phyloP scores from a whole-genome alignment of 352 stramenopile genomes.

The Ophiocytium majus region DNA sequence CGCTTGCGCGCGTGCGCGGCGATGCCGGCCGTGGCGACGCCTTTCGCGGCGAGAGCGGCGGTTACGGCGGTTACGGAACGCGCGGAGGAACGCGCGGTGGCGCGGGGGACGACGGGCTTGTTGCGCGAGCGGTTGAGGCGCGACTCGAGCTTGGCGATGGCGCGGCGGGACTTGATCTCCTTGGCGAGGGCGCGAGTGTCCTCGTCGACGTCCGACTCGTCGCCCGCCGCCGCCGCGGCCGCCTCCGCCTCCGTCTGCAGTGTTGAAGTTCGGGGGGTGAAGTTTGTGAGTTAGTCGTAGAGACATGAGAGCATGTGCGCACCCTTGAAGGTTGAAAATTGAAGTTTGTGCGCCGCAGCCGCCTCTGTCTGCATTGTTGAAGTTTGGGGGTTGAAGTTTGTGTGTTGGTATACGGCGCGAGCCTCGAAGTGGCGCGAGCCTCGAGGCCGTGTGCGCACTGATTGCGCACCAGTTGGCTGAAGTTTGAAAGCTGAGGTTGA shows the following conservation, averaged over 20 bases:
- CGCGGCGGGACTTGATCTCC: slow-evolving; percentile 72
- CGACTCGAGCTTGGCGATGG: not conserved
- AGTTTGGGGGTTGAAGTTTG: too few species aligned
- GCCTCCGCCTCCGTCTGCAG: slow-evolving; percentile 68
- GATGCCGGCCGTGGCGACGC: slow-evolving; percentile 46
- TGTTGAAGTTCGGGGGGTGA: too few species aligned
- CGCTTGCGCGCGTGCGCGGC: slow-evolving; percentile 32
- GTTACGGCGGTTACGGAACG: slow-evolving; percentile 30
- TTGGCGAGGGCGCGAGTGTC: slow-evolving; percentile 83
- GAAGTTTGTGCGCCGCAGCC: too few species aligned
- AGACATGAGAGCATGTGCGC: too few species aligned
- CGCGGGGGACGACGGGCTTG: slow-evolving; percentile 21
- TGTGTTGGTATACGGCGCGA: too few species aligned
- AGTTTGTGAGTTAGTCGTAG: too few species aligned
- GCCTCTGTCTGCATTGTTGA: too few species aligned
- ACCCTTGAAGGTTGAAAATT: too few species aligned
- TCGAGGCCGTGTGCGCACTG: too few species aligned
- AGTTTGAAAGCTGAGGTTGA: too few species aligned
- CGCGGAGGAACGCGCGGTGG: slow-evolving; percentile 11
- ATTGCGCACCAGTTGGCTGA: too few species aligned
- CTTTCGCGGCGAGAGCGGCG: slow-evolving; percentile 28
- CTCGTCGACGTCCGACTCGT: slow-evolving; percentile 86
- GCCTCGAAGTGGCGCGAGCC: too few species aligned
- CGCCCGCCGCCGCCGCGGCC: slow-evolving; percentile 72
- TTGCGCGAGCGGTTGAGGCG: not conserved